Evolutionary conservation across 768 basidiomycete species (phyloP), one percentile per base, ranked within the genome.

Genomic region (Boletus vermiculosoides): DNA sequence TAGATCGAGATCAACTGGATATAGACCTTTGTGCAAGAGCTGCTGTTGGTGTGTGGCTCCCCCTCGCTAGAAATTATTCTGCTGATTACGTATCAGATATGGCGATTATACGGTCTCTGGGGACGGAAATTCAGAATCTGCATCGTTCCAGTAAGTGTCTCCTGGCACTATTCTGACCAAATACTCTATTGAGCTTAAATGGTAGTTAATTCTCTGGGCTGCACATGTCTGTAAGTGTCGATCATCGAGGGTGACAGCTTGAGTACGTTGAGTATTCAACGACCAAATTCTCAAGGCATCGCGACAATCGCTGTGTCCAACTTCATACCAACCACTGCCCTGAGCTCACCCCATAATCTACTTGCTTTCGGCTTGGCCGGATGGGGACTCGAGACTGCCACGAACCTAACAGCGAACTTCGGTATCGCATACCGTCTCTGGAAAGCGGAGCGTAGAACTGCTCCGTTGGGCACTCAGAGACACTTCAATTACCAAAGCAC

Each of bases 91-190:
- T 9, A 11, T 59, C 30, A 66, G 65, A 66, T 66, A 34, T 66
- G 65, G 65, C 63, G 62, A 31, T 53, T 66, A 45, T 58, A 64
- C 37, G 46, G 63, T n/a, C 52, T 66, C 13, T 66, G 62, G 54
- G 55, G 50, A 42, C 53, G 46, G 5, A 45, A 40, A 20, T 39
- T 56, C 20, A 56, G 11, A 25, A 25, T 66, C 10, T 63, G 56
- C 34, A 42, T 58, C 22, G 15, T 64, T 41, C 66, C 62, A 12
- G 65, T 60, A 31, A 48, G 58, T 53, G 12, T 12, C 42, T 53
- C 15, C 37, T 13, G 12, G 16, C 15, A 50, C 16, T n/a, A 31
- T 36, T 33, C 15, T 28, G 5, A 34, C 5, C 15, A 8, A 23
- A 11, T 46, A 15, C 23, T 13, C 8, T 20, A 39, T 36, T 59